Base-by-base conservation (phyloP, 345 rosid species). In the Ceriops zippeliana region DNA sequence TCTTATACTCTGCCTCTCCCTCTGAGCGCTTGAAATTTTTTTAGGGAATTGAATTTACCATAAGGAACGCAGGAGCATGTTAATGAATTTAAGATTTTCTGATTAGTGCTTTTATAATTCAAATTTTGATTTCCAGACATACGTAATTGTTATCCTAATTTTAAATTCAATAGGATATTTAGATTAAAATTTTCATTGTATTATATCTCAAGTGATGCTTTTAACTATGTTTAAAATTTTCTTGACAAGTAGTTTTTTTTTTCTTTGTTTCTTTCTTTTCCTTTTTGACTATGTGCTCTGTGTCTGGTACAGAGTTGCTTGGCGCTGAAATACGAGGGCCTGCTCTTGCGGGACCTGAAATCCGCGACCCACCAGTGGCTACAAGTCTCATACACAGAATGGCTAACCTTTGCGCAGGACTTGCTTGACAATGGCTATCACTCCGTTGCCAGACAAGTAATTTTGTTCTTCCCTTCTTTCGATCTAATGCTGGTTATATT, bases 271-370 rank as follows among this genome's bases (percentile, higher is more conserved):
- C 26, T 34, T 63, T 27, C 35, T 27, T 27, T n/a, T n/a, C n/a
- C 30, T 28, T 28, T 28, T 28, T 28, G 30, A 28, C 32, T 59
- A 22, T 42, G 16, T 35, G 46, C 10, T 64, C 8, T 42, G 26
- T 3, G 47, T 66, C 19, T 69, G 63, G 9, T 7, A 3, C 70
- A 86, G 99, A 88, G 88, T 72, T 87, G 87, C 78, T 81, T 89
- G 75, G 96, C 93, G 17, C 54, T 90, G 79, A 83, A 78, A 67
- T 91, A 91, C 19, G 99, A 91, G 84, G 96, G 87, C 3, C 80
- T 90, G 51, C 69, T 60, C 71, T 72, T 89, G 57, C 76, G 96
- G 47, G 85, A 89, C 31, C 62, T 80, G 72, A 86, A 84, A 73
- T 86, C 88, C 51, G 11, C 71, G 2, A 73, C 73, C 53, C 77